Percentiles rank a stretch among this genome's conserved stretches.
These are phyloP conservation scores for Helianthus tuberosus DNA, from an alignment of 129 eudicot species.

Conservation along the genomic window DNA sequence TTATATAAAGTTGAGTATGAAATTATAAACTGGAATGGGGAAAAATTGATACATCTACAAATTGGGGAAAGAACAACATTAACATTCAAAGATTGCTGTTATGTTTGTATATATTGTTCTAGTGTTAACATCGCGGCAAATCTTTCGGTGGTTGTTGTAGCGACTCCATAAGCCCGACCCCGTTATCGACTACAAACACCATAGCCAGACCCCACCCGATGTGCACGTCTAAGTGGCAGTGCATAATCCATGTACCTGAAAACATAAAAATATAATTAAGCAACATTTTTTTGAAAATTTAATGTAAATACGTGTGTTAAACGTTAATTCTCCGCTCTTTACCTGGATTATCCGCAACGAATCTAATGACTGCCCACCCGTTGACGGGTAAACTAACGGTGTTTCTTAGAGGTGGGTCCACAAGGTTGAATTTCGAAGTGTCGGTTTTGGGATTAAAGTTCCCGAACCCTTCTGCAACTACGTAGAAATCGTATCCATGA, in stretches of 20 bases:
- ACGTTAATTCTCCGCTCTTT: neutral
- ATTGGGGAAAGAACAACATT: slow-evolving; percentile 13
- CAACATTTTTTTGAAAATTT: neutral
- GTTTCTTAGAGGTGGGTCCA: slow-evolving; percentile 86
- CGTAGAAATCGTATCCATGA: slow-evolving; percentile 90
- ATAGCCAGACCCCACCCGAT: slow-evolving; percentile 89
- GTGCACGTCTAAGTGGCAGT: slow-evolving; percentile 95
- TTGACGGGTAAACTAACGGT: slow-evolving; percentile 81
- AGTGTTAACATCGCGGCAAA: slow-evolving; percentile 59
- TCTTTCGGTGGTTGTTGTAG: slow-evolving; percentile 72
- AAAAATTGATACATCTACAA: slow-evolving; percentile 14
- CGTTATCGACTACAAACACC: slow-evolving; percentile 82
- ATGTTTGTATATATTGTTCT: neutral
- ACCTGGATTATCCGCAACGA: slow-evolving; percentile 98
- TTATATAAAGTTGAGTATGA: slow-evolving; percentile 1
- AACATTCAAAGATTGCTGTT: neutral
- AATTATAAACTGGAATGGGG: neutral
- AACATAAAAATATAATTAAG: neutral
- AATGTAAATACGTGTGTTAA: neutral
- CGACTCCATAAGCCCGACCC: slow-evolving; percentile 58
- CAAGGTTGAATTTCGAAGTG: slow-evolving; percentile 72
- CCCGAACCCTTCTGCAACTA: slow-evolving; percentile 82
- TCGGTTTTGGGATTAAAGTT: slow-evolving; percentile 79
- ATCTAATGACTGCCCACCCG: slow-evolving; percentile 91
- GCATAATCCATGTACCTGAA: slow-evolving; percentile 91